These are phyloP conservation scores for Colletotrichum musicola DNA, from an alignment of 2,329 filamentous ascomycete genomes.

Conservation along the genomic window DNA sequence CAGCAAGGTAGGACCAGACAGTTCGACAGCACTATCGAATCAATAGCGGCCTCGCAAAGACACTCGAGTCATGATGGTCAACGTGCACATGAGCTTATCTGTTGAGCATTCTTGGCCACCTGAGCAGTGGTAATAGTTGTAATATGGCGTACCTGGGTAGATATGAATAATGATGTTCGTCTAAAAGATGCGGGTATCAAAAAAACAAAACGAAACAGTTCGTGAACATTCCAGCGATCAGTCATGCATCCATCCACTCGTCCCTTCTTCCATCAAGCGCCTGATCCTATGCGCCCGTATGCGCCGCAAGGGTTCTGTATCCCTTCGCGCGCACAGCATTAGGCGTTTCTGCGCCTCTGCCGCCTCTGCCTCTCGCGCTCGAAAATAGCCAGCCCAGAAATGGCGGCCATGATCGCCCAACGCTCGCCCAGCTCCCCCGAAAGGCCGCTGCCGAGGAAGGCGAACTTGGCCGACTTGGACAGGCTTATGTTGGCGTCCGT, in stretches of 20 bases:
- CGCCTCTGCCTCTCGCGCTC: constrained; percentile 33
- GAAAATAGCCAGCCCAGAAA: constrained; percentile 44
- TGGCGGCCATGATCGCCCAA: constrained; percentile 58
- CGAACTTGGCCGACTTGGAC: constrained; percentile 53
- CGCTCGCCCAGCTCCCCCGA: constrained; percentile 55
- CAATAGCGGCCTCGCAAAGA: background rate
- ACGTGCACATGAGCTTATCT: constrained; percentile 6
- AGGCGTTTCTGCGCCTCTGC: constrained; percentile 8
- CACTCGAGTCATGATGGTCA: constrained; percentile 8
- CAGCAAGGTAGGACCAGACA: background rate
- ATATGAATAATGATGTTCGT: background rate
- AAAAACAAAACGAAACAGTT: constrained; percentile 28
- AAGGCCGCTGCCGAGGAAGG: constrained; percentile 55
- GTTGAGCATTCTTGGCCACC: too few species aligned
- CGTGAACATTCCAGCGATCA: background rate
- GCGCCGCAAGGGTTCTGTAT: background rate
- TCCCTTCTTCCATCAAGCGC: constrained; percentile 8
- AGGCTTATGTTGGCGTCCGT: constrained; percentile 48
- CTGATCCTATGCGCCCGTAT: background rate
- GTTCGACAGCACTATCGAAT: background rate
- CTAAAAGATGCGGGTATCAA: constrained; percentile 21
- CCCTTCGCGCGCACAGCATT: background rate
- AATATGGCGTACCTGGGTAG: too few species aligned
- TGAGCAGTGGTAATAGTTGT: background rate
- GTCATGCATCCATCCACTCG: background rate